phyloP scores from a whole-genome alignment of 805 yeast species.

The Suhomyces prunicola region DNA sequence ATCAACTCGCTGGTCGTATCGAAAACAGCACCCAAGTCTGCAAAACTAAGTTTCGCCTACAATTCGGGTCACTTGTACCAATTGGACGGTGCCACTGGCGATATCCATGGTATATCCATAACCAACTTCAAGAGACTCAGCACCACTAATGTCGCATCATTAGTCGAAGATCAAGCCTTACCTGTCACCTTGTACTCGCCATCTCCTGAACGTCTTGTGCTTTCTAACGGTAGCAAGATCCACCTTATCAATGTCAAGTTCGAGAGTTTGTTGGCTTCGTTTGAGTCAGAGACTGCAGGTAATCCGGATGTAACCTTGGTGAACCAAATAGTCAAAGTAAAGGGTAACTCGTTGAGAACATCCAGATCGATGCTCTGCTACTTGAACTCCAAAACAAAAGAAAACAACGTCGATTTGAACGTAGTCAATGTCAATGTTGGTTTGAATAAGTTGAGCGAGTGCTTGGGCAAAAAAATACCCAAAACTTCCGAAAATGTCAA shows the following conservation, averaged over 20 bases:
- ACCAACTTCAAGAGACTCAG: conserved; percentile 19
- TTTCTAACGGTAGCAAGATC: conserved; percentile 38
- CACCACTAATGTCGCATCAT: conserved; percentile 17
- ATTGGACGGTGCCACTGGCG: conserved; percentile 13
- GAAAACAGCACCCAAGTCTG: conserved; percentile 3
- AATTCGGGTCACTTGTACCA: conserved; percentile 25
- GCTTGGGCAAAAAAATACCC: conserved; percentile 61
- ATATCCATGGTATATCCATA: conserved; percentile 21
- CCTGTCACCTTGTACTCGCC: conserved; percentile 36
- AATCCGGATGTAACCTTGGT: conserved; percentile 27
- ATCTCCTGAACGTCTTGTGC: conserved; percentile 45
- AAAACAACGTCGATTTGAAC: conserved; percentile 43
- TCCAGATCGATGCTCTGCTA: conserved; percentile 41
- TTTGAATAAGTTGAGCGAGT: conserved; percentile 62
- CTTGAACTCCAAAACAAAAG: conserved; percentile 39
- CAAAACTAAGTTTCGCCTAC: conserved; percentile 17
- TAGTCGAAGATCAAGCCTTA: conserved; percentile 10
- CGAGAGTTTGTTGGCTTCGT: conserved; percentile 36
- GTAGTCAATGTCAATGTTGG: conserved; percentile 58
- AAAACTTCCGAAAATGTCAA: conserved; percentile 1
- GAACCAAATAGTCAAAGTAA: conserved; percentile 31
- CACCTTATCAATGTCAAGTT: conserved; percentile 45
- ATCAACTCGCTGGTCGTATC: conserved; percentile 11
- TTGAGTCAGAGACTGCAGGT: conserved; percentile 11
- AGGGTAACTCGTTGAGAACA: conserved; percentile 42